Percentiles rank a stretch among this genome's conserved stretches.
These are phyloP conservation scores for Emmonsiellopsis sp. DNA, from an alignment of 2,329 filamentous ascomycete genomes.

Conservation along the genomic window DNA sequence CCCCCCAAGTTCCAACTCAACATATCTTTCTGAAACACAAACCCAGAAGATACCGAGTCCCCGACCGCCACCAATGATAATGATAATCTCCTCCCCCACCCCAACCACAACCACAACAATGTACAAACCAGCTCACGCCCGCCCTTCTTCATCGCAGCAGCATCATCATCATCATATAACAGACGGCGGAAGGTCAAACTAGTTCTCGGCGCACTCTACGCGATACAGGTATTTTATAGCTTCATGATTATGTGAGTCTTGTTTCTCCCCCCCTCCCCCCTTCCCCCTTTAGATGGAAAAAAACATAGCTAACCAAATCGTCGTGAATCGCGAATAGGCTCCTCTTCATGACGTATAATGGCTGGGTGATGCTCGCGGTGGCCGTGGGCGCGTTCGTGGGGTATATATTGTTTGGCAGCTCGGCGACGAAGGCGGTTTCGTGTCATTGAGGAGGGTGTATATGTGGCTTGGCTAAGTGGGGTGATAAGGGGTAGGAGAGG, in stretches of 20 bases:
- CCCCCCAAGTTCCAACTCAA: not conserved
- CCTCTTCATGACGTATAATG: slow-evolving; percentile 99
- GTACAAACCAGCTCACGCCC: slow-evolving; percentile 53
- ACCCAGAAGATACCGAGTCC: slow-evolving; percentile 2
- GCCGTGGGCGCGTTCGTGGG: slow-evolving; percentile 81
- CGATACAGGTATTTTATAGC: slow-evolving; percentile 91
- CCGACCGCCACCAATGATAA: slow-evolving; percentile 11
- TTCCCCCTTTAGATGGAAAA: not conserved
- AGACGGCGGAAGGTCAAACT: slow-evolving; percentile 60
- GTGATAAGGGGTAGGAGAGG: no score
- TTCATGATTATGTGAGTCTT: slow-evolving; percentile 95
- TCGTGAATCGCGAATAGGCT: slow-evolving; percentile 51
- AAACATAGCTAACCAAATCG: not conserved
- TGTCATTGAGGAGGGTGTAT: slow-evolving; percentile 57
- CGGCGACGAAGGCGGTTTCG: slow-evolving; percentile 73
- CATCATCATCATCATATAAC: slow-evolving; percentile 41
- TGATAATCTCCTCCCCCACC: slow-evolving; percentile 9
- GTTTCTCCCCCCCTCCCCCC: not conserved
- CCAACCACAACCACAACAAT: slow-evolving; percentile 8
- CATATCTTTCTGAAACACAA: slow-evolving; percentile 1
- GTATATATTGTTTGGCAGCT: slow-evolving; percentile 69
- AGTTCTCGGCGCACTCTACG: slow-evolving; percentile 76
- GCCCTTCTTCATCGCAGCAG: slow-evolving; percentile 49
- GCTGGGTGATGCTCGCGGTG: slow-evolving; percentile 91
- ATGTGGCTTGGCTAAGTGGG: no score